Conservation (phyloP, 768 basidiomycete species). For the Leucogyrophana mollusca region DNA sequence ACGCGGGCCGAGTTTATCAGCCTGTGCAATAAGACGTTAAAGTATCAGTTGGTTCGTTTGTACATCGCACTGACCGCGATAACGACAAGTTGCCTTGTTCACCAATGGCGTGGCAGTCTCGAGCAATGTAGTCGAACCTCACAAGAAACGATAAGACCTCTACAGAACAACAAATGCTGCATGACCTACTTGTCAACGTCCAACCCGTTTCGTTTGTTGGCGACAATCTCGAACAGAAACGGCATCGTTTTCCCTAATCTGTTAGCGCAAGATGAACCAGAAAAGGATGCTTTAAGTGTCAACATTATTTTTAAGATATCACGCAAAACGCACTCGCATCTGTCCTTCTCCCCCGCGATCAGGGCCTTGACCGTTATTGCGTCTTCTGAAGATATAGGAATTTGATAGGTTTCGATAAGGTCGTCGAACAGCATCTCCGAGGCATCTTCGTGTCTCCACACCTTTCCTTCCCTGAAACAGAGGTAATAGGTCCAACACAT, state of each 20-base stretch:
- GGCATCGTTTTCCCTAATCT: slow-evolving; percentile 50
- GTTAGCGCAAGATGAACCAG: neutral
- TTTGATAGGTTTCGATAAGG: slow-evolving; percentile 54
- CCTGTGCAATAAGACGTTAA: slow-evolving; percentile 33
- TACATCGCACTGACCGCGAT: slow-evolving; percentile 33
- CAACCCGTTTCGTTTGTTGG: slow-evolving; percentile 77
- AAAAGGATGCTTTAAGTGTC: slow-evolving; percentile 1
- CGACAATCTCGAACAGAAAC: slow-evolving; percentile 83
- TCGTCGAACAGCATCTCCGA: slow-evolving; percentile 83
- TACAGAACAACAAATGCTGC: neutral
- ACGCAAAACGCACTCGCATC: slow-evolving; percentile 49
- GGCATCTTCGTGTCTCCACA: slow-evolving; percentile 77
- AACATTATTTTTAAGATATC: too few species aligned
- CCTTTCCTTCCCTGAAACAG: slow-evolving; percentile 39
- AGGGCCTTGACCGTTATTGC: slow-evolving; percentile 70
- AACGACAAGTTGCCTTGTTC: slow-evolving; percentile 53
- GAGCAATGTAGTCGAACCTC: slow-evolving; percentile 80
- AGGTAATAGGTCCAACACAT: neutral
- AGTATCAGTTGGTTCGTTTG: neutral
- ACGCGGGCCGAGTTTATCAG: slow-evolving; percentile 76
- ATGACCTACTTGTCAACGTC: slow-evolving; percentile 78
- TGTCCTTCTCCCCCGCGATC: slow-evolving; percentile 58
- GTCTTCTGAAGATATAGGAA: slow-evolving; percentile 49
- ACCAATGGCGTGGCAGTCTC: slow-evolving; percentile 74
- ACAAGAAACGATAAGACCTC: neutral